Evolutionary conservation across 306 rosid species (phyloP).

Genomic region (Carpinus viminea): DNA sequence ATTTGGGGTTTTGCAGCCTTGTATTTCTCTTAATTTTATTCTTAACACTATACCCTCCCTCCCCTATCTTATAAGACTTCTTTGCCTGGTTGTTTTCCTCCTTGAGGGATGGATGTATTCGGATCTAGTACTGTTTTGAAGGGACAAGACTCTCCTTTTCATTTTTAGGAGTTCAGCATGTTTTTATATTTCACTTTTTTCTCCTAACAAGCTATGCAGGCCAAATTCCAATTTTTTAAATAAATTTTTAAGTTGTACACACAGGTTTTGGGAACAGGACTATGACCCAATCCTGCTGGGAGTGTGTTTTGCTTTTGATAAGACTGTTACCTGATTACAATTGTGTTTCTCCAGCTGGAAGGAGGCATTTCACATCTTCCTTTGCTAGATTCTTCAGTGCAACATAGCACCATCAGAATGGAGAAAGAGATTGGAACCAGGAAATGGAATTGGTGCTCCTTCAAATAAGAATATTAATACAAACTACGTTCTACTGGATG

Average conservation of each 20-base stretch:
- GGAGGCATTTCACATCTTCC: slow-evolving; percentile 79
- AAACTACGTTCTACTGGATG: slow-evolving; percentile 62
- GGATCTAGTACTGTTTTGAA: not conserved
- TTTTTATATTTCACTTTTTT: not conserved
- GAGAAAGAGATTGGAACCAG: slow-evolving; percentile 61
- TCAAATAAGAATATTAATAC: slow-evolving; percentile 36
- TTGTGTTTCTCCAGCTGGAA: slow-evolving; percentile 58
- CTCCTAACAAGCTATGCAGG: not conserved
- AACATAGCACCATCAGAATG: slow-evolving; percentile 75
- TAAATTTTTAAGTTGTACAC: not conserved
- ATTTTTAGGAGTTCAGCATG: not conserved
- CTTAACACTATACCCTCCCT: not conserved
- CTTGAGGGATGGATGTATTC: not conserved
- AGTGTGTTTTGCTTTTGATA: slow-evolving; percentile 7
- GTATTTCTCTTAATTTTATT: not conserved
- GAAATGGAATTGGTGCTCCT: slow-evolving; percentile 30
- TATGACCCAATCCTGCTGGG: not conserved
- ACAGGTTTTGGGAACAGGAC: not conserved
- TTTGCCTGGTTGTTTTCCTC: not conserved
- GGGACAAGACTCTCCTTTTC: not conserved
- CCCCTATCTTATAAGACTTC: not conserved
- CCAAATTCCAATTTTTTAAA: not conserved
- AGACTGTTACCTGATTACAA: slow-evolving; percentile 18
- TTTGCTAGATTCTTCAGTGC: slow-evolving; percentile 79
- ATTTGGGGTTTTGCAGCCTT: not conserved